Base-by-base conservation (phyloP, 2,329 filamentous ascomycete genomes). In the Sclerotinia glacialis region DNA sequence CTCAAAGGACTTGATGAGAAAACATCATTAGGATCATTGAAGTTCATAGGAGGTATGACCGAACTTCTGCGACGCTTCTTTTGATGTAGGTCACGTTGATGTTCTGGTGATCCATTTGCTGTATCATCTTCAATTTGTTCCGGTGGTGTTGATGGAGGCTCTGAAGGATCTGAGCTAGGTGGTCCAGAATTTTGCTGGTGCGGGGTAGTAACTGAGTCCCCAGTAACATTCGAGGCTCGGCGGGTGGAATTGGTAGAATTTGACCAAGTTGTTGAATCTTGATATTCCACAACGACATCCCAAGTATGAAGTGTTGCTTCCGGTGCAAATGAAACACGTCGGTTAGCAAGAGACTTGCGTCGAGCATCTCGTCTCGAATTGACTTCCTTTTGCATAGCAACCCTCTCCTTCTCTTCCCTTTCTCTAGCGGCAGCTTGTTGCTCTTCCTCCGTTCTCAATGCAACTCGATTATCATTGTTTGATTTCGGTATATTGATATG, bases 281-380 rank as follows among this genome's bases (percentile, higher is more conserved):
- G 92, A 69, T 93, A 90, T 75, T 98, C 94, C 54, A 97, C 86
- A 66, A 76, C 74, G 95, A 77, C 93, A 75, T 98, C 93, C 84
- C 96, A 98, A 0, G 95, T 99, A 77, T 99, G 95, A 46, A 99
- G 83, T 4, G 95, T 99, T 16, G 95, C 95, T 79, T 99, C 95
- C 1, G 95, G 95, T 5, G 95, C 95, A 78, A 99, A 99, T 0
- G 94, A 98, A 44, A 99, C 95, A 75, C 95, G 88, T 74, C 95
- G 88, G 77, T 95, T 96, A 58, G 94, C 93, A 67, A 97, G 84
- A 23, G 93, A 97, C 77, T 98, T 98, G 72, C 95, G 86, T 70
- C 95, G 89, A 54, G 92, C 93, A 77, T 96, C 95, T 72, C 93
- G 86, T 65, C 93, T 86, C 72, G 94, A 88, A 67, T 85, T 79